Conservation (phyloP, 768 basidiomycete genomes). For the Tephrocybe rancida region DNA sequence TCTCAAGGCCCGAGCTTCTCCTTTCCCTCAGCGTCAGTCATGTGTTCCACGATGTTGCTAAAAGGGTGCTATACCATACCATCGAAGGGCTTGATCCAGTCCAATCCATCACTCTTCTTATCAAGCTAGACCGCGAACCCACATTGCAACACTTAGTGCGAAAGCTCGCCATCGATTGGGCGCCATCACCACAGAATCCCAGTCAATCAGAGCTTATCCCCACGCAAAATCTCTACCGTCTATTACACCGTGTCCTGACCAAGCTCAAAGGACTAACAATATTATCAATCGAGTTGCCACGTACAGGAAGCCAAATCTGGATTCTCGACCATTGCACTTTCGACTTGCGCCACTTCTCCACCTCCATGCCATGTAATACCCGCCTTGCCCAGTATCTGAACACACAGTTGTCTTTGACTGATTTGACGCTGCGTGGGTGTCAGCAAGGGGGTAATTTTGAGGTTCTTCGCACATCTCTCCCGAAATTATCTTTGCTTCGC, state of each 20-base stretch:
- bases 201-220: too few species aligned
- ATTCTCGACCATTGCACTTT: constrained; percentile 48
- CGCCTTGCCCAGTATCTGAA: constrained; percentile 53
- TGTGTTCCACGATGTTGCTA: constrained; percentile 28
- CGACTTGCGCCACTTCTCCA: constrained; percentile 48
- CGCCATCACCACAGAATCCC: constrained; percentile 12
- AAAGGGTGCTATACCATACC: constrained; percentile 31
- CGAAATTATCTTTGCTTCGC: constrained; percentile 50
- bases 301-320: constrained; percentile 44
- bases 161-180: constrained; percentile 47
- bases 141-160: constrained; percentile 44
- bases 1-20: constrained; percentile 21
- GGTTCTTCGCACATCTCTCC: constrained; percentile 44
- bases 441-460: constrained; percentile 36
- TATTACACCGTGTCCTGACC: constrained; percentile 47
- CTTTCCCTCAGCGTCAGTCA: constrained; percentile 26
- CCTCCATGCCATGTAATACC: constrained; percentile 54
- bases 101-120: constrained; percentile 38
- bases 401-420: constrained; percentile 45
- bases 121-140: constrained; percentile 38
- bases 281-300: constrained; percentile 55
- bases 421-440: constrained; percentile 59
- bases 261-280: constrained; percentile 38
- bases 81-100: constrained; percentile 34
- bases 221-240: constrained; percentile 50